Evolutionary conservation across 306 rosid species (phyloP).

Genomic region (Astragalus glycyphyllos): DNA sequence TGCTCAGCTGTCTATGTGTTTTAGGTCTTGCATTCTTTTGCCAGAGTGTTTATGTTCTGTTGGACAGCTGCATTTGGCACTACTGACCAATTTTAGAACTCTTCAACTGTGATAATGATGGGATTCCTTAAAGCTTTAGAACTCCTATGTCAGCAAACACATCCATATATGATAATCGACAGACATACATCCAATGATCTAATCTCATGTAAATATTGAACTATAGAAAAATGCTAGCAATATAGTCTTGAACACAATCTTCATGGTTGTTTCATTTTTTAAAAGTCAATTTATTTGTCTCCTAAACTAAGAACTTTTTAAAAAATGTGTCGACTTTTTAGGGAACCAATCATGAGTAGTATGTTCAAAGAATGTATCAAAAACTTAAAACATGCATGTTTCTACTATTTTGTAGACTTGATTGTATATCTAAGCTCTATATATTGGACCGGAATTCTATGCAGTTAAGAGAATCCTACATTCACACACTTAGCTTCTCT

Average conservation of each 20-base stretch:
- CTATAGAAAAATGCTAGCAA: background rate
- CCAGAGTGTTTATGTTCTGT: constrained; percentile 9
- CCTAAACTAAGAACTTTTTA: too few relatives aligned
- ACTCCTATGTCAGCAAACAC: background rate
- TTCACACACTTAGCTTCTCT: too few relatives aligned
- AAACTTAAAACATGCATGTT: background rate
- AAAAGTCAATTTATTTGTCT: background rate
- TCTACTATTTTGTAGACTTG: background rate
- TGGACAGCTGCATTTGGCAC: constrained; percentile 22
- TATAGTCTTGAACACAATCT: background rate
- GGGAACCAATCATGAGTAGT: background rate
- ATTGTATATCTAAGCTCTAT: constrained; percentile 15
- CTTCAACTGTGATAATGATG: background rate
- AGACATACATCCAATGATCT: background rate
- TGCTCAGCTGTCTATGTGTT: constrained; percentile 17
- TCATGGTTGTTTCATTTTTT: background rate
- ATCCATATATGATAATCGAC: constrained; percentile 8
- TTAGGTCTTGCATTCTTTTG: background rate
- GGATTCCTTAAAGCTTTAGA: background rate
- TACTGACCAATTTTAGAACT: background rate
- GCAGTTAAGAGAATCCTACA: too few relatives aligned
- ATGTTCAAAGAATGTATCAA: background rate
- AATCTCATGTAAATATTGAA: background rate
- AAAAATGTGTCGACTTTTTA: background rate
- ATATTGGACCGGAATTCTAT: too few relatives aligned